Percentiles rank a stretch among this genome's conserved stretches.
Conservation (phyloP, 805 yeast species). For the Candida oleophila region DNA sequence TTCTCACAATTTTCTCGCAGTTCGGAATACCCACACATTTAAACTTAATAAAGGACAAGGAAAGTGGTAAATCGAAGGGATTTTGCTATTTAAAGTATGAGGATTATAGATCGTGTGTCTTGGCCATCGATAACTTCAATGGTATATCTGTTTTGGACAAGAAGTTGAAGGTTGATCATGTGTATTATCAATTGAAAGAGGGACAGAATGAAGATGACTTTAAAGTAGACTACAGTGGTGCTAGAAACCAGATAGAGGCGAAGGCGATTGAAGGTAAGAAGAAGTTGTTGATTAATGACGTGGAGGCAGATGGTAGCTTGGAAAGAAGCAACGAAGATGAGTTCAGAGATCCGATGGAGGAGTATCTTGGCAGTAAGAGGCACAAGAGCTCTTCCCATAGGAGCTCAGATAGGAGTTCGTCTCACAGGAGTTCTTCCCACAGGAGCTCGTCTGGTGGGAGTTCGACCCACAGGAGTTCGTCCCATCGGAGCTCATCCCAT, state of each 20-base stretch:
- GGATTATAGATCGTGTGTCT: slow-evolving; percentile 72
- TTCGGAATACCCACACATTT: slow-evolving; percentile 84
- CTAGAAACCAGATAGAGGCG: neutral
- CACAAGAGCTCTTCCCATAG: neutral
- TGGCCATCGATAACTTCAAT: slow-evolving; percentile 88
- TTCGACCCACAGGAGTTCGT: neutral
- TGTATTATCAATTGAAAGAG: slow-evolving; percentile 54
- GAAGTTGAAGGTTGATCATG: slow-evolving; percentile 65
- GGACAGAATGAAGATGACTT: slow-evolving; percentile 50
- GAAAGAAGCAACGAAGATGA: slow-evolving; percentile 20
- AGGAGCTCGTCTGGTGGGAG: neutral
- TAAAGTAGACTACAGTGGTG: slow-evolving; percentile 25
- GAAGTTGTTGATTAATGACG: slow-evolving; percentile 1
- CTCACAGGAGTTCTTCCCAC: slow-evolving; percentile 2
- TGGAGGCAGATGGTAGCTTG: slow-evolving; percentile 5
- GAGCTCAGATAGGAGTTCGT: neutral
- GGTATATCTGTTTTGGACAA: slow-evolving; percentile 59
- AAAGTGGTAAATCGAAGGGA: slow-evolving; percentile 53
- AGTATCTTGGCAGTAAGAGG: slow-evolving; percentile 11
- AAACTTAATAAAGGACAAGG: slow-evolving; percentile 63
- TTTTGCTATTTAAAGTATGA: slow-evolving; percentile 83
- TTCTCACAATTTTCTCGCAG: slow-evolving; percentile 79
- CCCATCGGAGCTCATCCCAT: neutral
- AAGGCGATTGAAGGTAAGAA: slow-evolving; percentile 4
- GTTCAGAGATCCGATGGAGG: slow-evolving; percentile 39